Evolutionary conservation across 345 rosid species (phyloP), one percentile per base, ranked within the genome.

Genomic region (Turritis glabra): DNA sequence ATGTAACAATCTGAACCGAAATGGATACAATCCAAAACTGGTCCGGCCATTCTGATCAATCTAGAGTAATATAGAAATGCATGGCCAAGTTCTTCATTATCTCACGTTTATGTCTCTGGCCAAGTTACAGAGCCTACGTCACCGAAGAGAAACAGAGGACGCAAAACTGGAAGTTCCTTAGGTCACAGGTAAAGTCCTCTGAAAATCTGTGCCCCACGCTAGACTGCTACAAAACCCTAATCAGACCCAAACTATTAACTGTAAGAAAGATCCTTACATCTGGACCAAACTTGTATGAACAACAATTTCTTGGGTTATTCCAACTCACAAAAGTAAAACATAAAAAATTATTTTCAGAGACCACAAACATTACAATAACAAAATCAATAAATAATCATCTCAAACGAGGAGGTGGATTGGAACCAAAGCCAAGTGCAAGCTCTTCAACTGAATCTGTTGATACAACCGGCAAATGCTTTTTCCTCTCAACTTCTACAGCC

Each of bases 371-470:
- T 41, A 30, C 29, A 75, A 61, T 32, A 63, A 44, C 4, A 18
- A 71, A 62, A 38, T 53, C 22, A 69, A 69, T 60, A 7, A 23
- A 38, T 8, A 11, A 19, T 77, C 67, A 77, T 64, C 80, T 65
- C 72, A 77, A 48, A 71, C 80, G 76, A 55, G 76, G 76, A 46
- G 76, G 66, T 46, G 76, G 72, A 71, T 70, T 77, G 0, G 76
- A 64, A 26, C 69, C 77, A 64, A 72, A 77, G 32, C 80, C 80
- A 65, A 72, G 52, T 9, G 77, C 77, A 13, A 77, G 80, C 7
- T 48, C 80, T 77, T 79, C 79, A 58, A 79, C 25, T 8, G 76
- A 79, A 29, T 75, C 82, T 26, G 70, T 76, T 61, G 71, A 70
- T 3, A 7, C 51, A 60, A 32, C 51, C 3, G 64, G 72, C 43